These are phyloP conservation scores for Aspergillus cristatus DNA, from an alignment of 495 filamentous ascomycete genomes.

Conservation along the genomic window DNA sequence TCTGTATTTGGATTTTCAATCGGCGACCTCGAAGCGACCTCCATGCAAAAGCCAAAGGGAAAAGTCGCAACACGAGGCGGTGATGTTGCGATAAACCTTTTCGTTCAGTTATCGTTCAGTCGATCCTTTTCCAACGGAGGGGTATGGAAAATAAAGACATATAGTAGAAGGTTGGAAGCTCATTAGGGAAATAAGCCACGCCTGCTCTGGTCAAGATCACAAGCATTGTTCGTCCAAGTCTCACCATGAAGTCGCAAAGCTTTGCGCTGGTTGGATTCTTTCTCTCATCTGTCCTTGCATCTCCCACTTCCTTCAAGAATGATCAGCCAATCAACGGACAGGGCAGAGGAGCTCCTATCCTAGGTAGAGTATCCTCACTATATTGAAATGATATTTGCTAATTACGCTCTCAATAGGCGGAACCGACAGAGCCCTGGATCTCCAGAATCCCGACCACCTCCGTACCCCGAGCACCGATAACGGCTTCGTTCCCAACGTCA, in stretches of 20 bases:
- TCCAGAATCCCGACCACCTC: conserved; percentile 53
- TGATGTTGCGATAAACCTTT: no score
- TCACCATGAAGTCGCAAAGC: conserved; percentile 11
- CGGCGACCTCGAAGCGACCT: no score
- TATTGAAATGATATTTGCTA: not conserved
- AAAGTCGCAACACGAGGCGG: no score
- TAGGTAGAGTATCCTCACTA: conserved; percentile 29
- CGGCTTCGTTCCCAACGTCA: conserved; percentile 51
- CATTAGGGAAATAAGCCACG: no score
- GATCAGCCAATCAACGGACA: conserved; percentile 44
- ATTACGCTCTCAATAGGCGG: conserved; percentile 13
- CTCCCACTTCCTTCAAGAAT: conserved; percentile 26
- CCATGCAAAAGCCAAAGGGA: no score
- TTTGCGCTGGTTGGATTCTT: conserved; percentile 6
- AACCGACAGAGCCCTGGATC: conserved; percentile 31
- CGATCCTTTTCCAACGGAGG: no score
- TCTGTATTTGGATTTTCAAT: not conserved
- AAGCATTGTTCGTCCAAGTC: no score
- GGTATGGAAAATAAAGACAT: not conserved
- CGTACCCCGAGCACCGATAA: conserved; percentile 47
- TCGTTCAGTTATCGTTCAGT: no score
- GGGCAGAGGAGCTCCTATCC: conserved; percentile 47
- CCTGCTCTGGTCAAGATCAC: no score
- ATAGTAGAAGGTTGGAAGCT: not conserved
- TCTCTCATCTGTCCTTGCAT: conserved; percentile 14